phyloP scores from a whole-genome alignment of 1,139 yeast genomes.

The Hemisphaericaspora xylofermentans region DNA sequence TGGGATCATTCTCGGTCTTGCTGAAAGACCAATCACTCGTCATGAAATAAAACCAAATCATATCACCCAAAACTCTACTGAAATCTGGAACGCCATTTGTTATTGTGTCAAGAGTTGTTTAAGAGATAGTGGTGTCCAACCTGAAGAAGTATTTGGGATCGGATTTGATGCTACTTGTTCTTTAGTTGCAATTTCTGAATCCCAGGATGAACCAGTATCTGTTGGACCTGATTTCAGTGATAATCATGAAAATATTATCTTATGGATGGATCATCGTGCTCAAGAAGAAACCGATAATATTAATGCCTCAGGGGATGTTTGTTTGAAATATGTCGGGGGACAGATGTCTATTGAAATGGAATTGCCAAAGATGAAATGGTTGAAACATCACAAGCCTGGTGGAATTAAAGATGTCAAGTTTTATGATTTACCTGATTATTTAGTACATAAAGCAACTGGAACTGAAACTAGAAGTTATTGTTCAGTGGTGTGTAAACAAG shows the following conservation, averaged over 20 bases:
- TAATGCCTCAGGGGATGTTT: constrained; percentile 75
- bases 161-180: constrained; percentile 99
- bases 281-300: constrained; percentile 78
- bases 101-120: constrained; percentile 75
- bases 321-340: constrained; percentile 92
- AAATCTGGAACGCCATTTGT: constrained; percentile 89
- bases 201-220: constrained; percentile 68
- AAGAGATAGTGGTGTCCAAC: constrained; percentile 71
- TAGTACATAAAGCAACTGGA: constrained; percentile 89
- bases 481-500: constrained; percentile 94
- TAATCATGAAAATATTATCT: constrained; percentile 72
- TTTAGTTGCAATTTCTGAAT: constrained; percentile 72
- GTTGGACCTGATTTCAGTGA: constrained; percentile 90
- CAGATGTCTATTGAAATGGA: constrained; percentile 98
- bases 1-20: constrained; percentile 79
- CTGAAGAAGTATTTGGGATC: constrained; percentile 69
- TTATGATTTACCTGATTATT: constrained; percentile 86
- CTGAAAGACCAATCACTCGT: constrained; percentile 77
- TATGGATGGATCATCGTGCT: constrained; percentile 99
- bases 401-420: constrained; percentile 72
- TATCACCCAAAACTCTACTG: constrained; percentile 85
- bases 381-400: constrained; percentile 78
- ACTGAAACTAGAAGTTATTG: constrained; percentile 83
- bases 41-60: constrained; percentile 69
- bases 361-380: constrained; percentile 94